Evolutionary conservation across 495 filamentous ascomycete species (phyloP).

Genomic region (Astrothelium subdiscretum): DNA sequence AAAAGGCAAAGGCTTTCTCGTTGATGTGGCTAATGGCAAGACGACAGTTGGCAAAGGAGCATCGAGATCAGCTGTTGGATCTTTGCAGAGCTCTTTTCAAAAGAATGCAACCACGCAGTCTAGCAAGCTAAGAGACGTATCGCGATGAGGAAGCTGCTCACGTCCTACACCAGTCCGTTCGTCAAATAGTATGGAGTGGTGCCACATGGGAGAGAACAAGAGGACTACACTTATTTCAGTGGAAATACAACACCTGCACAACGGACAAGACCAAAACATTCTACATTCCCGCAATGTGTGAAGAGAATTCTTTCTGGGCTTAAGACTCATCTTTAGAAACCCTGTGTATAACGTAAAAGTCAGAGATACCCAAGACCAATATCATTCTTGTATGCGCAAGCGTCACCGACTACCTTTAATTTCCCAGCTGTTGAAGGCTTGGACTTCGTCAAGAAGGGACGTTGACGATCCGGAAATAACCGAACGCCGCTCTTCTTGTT

Average conservation of each 20-base stretch:
- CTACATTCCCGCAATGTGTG: neutral
- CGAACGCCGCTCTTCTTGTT: no score
- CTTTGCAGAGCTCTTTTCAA: neutral
- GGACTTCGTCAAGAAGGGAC: no score
- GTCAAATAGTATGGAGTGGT: neutral
- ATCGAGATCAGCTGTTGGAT: neutral
- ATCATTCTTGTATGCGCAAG: no score
- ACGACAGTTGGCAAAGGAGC: neutral
- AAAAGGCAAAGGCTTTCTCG: neutral
- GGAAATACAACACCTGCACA: neutral
- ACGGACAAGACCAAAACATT: neutral
- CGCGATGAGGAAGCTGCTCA: neutral
- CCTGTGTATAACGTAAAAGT: neutral
- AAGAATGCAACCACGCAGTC: neutral
- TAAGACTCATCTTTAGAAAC: neutral
- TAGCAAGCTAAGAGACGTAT: neutral
- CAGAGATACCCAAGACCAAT: neutral
- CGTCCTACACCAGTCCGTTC: neutral
- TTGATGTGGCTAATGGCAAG: neutral
- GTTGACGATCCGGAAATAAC: no score
- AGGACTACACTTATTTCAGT: neutral
- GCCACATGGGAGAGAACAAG: neutral
- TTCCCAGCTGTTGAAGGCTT: no score
- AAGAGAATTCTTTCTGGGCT: no score
- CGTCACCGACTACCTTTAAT: no score